phyloP scores from a whole-genome alignment of 2,329 filamentous ascomycete species.

The Sclerotinia trifoliorum region DNA sequence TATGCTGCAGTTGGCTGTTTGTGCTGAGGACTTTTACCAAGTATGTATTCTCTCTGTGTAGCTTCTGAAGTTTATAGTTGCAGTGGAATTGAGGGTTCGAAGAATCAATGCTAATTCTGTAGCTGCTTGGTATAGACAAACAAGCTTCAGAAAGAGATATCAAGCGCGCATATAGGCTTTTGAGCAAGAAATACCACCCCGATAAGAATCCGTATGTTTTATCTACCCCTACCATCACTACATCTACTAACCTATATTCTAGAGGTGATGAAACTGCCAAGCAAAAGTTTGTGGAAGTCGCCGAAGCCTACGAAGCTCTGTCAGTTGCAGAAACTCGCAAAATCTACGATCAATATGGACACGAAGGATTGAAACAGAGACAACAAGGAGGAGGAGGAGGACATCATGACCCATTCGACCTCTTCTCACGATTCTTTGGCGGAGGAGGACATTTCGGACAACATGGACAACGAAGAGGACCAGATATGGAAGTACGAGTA shows the following conservation, averaged over 20 bases:
- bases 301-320: conserved; percentile 92
- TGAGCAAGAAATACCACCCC: conserved; percentile 95
- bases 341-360: conserved; percentile 92
- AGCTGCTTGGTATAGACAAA: conserved; percentile 73
- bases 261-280: conserved; percentile 78
- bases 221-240: neutral
- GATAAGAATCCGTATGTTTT: conserved; percentile 89
- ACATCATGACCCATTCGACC: conserved; percentile 85
- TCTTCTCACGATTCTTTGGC: conserved; percentile 96
- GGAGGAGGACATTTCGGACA: conserved; percentile 69
- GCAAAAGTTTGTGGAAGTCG: conserved; percentile 89
- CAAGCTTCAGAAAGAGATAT: conserved; percentile 82
- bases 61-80: neutral
- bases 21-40: conserved; percentile 77
- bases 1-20: conserved; percentile 54
- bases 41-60: conserved; percentile 44
- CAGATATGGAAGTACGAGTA: conserved; percentile 84
- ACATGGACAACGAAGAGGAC: conserved; percentile 75
- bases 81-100: neutral
- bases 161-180: conserved; percentile 85
- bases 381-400: conserved; percentile 65
- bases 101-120: no score
- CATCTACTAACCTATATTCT: conserved; percentile 18
- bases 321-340: conserved; percentile 75
- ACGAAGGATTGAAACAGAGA: conserved; percentile 84